phyloP scores from a whole-genome alignment of 2,329 filamentous ascomycete species.

The Boeremia lycopersici region DNA sequence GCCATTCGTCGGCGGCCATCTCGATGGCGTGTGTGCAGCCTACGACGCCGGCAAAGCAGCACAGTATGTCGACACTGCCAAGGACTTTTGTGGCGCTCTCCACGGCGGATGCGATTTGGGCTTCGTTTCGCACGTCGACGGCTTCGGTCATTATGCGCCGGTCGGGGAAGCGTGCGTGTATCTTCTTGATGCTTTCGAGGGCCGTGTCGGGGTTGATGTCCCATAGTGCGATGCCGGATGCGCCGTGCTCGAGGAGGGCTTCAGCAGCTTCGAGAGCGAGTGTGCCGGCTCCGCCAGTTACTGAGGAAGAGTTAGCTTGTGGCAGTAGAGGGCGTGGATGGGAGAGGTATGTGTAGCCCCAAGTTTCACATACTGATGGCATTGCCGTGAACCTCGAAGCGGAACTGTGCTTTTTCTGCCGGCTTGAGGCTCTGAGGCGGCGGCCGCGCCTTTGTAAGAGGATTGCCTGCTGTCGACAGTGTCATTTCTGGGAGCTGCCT shows the following conservation, averaged over 20 bases:
- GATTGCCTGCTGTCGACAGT: slow-evolving; percentile 54
- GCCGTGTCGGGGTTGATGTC: slow-evolving; percentile 60
- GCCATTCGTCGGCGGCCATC: slow-evolving; percentile 64
- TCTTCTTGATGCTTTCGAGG: slow-evolving; percentile 50
- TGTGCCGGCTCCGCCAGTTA: slow-evolving; percentile 71
- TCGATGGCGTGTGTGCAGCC: slow-evolving; percentile 66
- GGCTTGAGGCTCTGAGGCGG: slow-evolving; percentile 51
- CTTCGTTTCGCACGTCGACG: slow-evolving; percentile 66
- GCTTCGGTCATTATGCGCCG: slow-evolving; percentile 57
- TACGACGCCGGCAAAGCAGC: slow-evolving; percentile 73
- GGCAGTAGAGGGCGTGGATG: neutral
- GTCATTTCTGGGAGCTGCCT: slow-evolving; percentile 57
- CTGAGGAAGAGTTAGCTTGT: slow-evolving; percentile 32
- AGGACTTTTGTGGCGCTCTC: slow-evolving; percentile 50
- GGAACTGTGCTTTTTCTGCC: slow-evolving; percentile 51
- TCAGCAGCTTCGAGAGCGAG: slow-evolving; percentile 63
- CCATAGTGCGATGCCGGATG: slow-evolving; percentile 64
- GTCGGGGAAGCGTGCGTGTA: slow-evolving; percentile 62
- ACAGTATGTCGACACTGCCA: slow-evolving; percentile 61
- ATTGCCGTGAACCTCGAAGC: slow-evolving; percentile 61
- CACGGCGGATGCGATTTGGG: slow-evolving; percentile 50
- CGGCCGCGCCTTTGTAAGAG: slow-evolving; percentile 51
- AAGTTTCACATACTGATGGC: slow-evolving; percentile 53
- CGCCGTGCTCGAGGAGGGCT: slow-evolving; percentile 72
- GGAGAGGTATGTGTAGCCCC: slow-evolving; percentile 16